A percentile compares a stretch with the other conserved stretches of the same genome.
Evolutionary conservation across 1,284 basidiomycete genomes (phyloP).

Genomic region (Coriolopsis trogii): DNA sequence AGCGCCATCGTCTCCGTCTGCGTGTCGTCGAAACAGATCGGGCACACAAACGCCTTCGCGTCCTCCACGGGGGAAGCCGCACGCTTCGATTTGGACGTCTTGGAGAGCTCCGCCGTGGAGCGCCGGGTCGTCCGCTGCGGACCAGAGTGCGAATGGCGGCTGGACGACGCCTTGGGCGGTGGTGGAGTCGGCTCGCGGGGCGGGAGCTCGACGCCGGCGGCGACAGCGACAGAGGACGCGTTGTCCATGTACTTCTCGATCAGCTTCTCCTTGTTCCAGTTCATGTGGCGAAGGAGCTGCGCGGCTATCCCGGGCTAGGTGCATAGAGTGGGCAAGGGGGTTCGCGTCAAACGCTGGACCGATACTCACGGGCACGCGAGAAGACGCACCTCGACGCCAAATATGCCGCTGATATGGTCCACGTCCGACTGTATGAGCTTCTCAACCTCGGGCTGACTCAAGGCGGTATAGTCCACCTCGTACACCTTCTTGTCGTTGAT

Average conservation of each 20-base stretch:
- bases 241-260: conserved; percentile 96
- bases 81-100: conserved; percentile 35
- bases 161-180: conserved; percentile 26
- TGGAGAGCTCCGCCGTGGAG: conserved; percentile 40
- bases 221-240: conserved; percentile 66
- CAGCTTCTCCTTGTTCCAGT: conserved; percentile 97
- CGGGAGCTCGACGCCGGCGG: conserved; percentile 60
- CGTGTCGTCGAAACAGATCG: conserved; percentile 88
- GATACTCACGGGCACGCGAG: not conserved
- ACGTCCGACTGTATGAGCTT: conserved; percentile 77
- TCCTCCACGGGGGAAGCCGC: conserved; percentile 35
- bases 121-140: conserved; percentile 45
- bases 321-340: conserved; percentile 7
- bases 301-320: conserved; percentile 57
- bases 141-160: conserved; percentile 24
- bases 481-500: conserved; percentile 71
- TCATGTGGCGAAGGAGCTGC: conserved; percentile 82
- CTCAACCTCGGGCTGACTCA: conserved; percentile 75
- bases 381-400: conserved; percentile 73
- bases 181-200: conserved; percentile 34
- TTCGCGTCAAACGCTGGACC: not conserved
- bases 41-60: conserved; percentile 69
- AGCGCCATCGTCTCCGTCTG: conserved; percentile 66
- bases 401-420: conserved; percentile 83
- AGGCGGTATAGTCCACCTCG: conserved; percentile 78